A percentile compares a stretch with the other conserved stretches of the same genome.
These are phyloP conservation scores for Aspergillus novofumigatus DNA, from an alignment of 2,329 filamentous ascomycete species.

Conservation along the genomic window DNA sequence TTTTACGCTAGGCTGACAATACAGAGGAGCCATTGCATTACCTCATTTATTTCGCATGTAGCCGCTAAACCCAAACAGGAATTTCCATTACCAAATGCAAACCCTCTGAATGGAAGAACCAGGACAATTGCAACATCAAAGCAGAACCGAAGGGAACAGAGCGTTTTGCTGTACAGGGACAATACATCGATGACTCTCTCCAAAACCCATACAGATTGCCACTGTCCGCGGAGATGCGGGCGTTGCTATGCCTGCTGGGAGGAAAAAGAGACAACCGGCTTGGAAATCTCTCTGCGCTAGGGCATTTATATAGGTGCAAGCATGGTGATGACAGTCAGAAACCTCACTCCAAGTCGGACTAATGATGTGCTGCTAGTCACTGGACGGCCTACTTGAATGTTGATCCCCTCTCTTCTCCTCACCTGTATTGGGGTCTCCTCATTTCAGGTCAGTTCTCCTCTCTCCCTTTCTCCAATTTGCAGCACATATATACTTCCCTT, in stretches of 20 bases:
- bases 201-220: neutral
- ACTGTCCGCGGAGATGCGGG: constrained; percentile 5
- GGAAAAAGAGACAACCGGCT: too few species aligned
- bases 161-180: neutral
- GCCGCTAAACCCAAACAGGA: constrained; percentile 23
- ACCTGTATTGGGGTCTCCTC: neutral
- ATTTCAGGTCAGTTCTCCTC: neutral
- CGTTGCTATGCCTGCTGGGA: neutral
- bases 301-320: neutral
- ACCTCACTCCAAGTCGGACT: neutral
- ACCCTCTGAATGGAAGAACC: constrained; percentile 28
- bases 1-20: neutral
- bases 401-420: neutral
- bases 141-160: neutral
- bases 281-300: neutral
- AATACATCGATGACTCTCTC: neutral
- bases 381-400: neutral
- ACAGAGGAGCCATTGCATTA: neutral
- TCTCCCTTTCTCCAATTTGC: neutral
- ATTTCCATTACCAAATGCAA: constrained; percentile 37
- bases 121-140: neutral
- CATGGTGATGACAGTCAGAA: neutral
- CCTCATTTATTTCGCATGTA: constrained; percentile 1
- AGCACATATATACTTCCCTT: neutral
- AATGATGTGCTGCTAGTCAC: neutral